phyloP scores from a whole-genome alignment of 345 rosid genomes.

The Eucalyptus melliodora region DNA sequence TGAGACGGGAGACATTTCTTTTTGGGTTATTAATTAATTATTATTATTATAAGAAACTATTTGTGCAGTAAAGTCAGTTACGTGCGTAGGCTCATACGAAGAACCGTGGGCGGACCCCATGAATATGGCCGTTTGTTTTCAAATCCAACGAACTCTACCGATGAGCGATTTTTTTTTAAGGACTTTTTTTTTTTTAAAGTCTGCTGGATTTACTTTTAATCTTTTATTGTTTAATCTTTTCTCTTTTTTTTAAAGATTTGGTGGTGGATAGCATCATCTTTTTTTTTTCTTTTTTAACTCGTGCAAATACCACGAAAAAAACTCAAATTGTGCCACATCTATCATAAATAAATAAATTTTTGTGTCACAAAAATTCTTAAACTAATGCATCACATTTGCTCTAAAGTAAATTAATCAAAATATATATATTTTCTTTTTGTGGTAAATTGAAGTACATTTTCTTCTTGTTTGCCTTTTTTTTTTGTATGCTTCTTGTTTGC shows the following conservation, averaged over 20 bases:
- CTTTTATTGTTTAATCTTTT: too few relatives aligned
- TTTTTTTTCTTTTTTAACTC: too few relatives aligned
- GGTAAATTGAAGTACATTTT: background rate
- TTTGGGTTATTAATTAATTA: background rate
- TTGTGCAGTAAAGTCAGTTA: background rate
- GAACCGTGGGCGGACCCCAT: background rate
- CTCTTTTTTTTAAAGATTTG: too few relatives aligned
- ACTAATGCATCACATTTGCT: fast-evolving
- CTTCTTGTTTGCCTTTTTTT: too few relatives aligned
- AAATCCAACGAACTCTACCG: background rate
- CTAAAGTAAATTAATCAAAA: background rate
- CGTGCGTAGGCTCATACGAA: background rate
- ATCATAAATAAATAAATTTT: too few relatives aligned
- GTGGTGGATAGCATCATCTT: background rate
- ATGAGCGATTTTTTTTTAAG: background rate
- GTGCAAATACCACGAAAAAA: fast-evolving
- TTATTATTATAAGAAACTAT: background rate
- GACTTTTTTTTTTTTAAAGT: background rate
- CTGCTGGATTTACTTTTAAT: background rate
- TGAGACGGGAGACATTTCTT: background rate
- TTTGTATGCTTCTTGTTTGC: background rate
- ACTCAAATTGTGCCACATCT: background rate
- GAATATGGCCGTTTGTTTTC: background rate
- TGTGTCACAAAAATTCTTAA: background rate
- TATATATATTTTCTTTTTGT: too few relatives aligned